These are phyloP conservation scores for Metschnikowia rubicola DNA, from an alignment of 805 yeast genomes.

Conservation along the genomic window DNA sequence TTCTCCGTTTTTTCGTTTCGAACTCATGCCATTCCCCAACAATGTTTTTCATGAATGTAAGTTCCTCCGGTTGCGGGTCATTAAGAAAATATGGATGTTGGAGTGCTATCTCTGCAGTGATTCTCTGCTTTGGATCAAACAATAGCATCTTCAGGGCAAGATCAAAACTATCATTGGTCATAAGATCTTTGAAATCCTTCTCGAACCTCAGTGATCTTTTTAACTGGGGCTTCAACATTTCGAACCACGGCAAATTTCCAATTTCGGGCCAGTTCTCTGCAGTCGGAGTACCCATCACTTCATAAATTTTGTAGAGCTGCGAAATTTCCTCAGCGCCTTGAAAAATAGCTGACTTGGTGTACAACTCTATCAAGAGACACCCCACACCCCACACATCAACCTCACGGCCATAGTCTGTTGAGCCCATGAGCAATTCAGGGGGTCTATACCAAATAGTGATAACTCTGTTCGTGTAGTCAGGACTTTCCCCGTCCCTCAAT, in stretches of 20 bases:
- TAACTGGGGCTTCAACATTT: conserved; percentile 63
- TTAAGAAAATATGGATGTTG: conserved; percentile 66
- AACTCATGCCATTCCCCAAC: conserved; percentile 96
- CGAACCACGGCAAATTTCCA: conserved; percentile 89
- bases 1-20: conserved; percentile 79
- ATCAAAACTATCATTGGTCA: conserved; percentile 54
- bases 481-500: conserved; percentile 47
- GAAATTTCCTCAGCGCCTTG: conserved; percentile 88
- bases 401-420: conserved; percentile 84
- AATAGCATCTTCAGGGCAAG: conserved; percentile 61
- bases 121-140: conserved; percentile 66
- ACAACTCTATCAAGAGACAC: conserved; percentile 80
- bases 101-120: conserved; percentile 68
- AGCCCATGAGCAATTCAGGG: conserved; percentile 86
- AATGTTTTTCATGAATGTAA: conserved; percentile 51
- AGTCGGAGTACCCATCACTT: conserved; percentile 84
- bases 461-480: conserved; percentile 91
- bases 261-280: conserved; percentile 71
- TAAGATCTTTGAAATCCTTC: conserved; percentile 31
- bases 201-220: conserved; percentile 30
- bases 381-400: conserved; percentile 98
- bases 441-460: conserved; percentile 98
- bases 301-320: conserved; percentile 73
- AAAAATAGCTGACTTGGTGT: conserved; percentile 70
- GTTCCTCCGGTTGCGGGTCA: conserved; percentile 62